phyloP scores from a whole-genome alignment of 2,329 filamentous ascomycete species.

The Trichoderma hamatum region DNA sequence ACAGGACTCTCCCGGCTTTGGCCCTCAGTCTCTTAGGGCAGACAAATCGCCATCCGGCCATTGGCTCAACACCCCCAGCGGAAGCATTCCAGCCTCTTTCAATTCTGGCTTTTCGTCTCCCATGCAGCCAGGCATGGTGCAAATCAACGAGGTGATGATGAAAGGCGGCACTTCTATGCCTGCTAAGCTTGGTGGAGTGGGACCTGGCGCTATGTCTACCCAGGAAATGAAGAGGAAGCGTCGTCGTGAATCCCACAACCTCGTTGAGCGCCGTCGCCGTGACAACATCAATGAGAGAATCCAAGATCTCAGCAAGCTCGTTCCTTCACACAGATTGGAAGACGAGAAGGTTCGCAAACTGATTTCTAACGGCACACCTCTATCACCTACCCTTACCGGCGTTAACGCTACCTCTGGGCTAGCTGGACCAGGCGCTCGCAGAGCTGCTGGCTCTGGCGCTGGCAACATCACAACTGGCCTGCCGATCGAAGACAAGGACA shows the following conservation, averaged over 20 bases:
- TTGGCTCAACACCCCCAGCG: constrained; percentile 83
- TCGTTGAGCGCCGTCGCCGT: constrained; percentile 89
- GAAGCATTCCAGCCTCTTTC: constrained; percentile 79
- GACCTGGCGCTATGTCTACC: constrained; percentile 63
- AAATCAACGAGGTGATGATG: constrained; percentile 87
- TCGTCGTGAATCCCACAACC: constrained; percentile 90
- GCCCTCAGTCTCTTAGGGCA: constrained; percentile 76
- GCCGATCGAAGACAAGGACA: constrained; percentile 95
- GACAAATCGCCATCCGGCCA: constrained; percentile 85
- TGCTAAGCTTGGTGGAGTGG: constrained; percentile 72
- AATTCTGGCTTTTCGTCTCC: constrained; percentile 90
- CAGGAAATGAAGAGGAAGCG: constrained; percentile 93
- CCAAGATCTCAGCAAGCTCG: constrained; percentile 90
- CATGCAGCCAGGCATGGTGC: constrained; percentile 67
- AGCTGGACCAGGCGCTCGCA: constrained; percentile 79
- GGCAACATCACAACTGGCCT: constrained; percentile 91
- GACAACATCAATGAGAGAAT: constrained; percentile 99
- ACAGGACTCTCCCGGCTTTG: constrained; percentile 71
- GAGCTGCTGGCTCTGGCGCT: constrained; percentile 69
- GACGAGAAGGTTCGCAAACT: constrained; percentile 97
- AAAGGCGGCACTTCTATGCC: constrained; percentile 89
- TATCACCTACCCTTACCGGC: constrained; percentile 79
- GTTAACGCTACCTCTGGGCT: constrained; percentile 83
- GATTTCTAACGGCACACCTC: constrained; percentile 85
- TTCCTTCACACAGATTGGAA: constrained; percentile 88